Conservation (phyloP, 169 alveolate genomes). For the Eimeria tenella region DNA sequence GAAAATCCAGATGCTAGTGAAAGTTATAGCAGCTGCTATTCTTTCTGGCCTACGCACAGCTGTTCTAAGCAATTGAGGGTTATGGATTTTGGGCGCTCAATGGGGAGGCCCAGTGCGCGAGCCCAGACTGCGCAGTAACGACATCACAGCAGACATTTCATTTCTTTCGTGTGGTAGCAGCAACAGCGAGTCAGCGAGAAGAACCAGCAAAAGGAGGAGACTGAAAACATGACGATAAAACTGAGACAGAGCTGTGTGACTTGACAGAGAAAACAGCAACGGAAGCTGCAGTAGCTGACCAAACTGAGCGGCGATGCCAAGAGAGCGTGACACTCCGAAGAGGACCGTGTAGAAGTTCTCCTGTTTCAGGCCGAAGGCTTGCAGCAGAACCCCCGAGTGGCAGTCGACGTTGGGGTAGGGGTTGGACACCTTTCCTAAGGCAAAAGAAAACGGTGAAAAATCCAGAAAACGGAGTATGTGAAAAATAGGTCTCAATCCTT, state of each 20-base stretch:
- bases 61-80: slow-evolving; percentile 67
- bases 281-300: slow-evolving; percentile 65
- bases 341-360: slow-evolving; percentile 95
- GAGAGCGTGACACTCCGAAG: slow-evolving; percentile 95
- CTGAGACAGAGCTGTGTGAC: not conserved
- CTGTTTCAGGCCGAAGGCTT: slow-evolving; percentile 92
- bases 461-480: too few relatives aligned
- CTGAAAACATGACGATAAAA: not conserved
- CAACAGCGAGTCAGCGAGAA: not conserved
- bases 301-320: slow-evolving; percentile 94
- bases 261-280: not conserved
- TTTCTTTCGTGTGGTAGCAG: not conserved
- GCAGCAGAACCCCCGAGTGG: slow-evolving; percentile 95
- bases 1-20: too few relatives aligned
- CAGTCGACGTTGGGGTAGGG: slow-evolving; percentile 99
- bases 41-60: not conserved
- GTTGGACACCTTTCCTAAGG: slow-evolving; percentile 90
- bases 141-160: not conserved
- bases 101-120: slow-evolving; percentile 90
- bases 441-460: not conserved
- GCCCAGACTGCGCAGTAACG: slow-evolving; percentile 83
- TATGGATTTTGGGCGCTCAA: slow-evolving; percentile 92
- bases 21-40: not conserved
- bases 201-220: not conserved
- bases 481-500: too few relatives aligned